Conservation (phyloP, 148 eudicot genomes). For the Pharnaceum exiguum region DNA sequence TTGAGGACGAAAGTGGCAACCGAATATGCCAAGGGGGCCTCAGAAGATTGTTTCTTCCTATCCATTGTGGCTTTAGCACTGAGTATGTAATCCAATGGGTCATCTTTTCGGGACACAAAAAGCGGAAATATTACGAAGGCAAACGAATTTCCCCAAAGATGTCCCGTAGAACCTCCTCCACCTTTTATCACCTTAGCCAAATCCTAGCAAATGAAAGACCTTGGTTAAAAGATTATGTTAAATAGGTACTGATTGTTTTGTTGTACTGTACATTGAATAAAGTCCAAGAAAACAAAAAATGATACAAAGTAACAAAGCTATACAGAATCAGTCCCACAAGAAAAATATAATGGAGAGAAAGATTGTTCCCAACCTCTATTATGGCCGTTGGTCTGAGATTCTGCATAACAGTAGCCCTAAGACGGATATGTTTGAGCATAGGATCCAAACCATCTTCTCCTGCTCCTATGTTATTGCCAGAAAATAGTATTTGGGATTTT, state of each 20-base stretch:
- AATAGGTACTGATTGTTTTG: no score
- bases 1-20: conserved; percentile 20
- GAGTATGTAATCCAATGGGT: conserved; percentile 49
- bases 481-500: background rate
- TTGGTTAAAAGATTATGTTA: background rate
- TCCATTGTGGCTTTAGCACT: conserved; percentile 50
- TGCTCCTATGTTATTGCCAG: conserved; percentile 9
- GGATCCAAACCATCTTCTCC: no score
- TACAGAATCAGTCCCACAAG: no score
- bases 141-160: conserved; percentile 55
- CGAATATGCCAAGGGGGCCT: conserved; percentile 28
- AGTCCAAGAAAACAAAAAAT: no score
- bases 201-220: conserved; percentile 35
- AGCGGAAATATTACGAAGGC: conserved; percentile 55
- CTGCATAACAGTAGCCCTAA: conserved; percentile 43
- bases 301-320: no score
- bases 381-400: conserved; percentile 51
- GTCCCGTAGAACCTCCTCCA: conserved; percentile 24
- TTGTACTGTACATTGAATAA: no score
- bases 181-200: conserved; percentile 52
- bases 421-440: conserved; percentile 36
- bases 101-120: conserved; percentile 32
- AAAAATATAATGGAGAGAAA: background rate
- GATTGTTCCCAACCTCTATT: conserved; percentile 34
- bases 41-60: conserved; percentile 58